Base-by-base conservation (phyloP, 352 stramenopile species). In the Phytophthora fragariae region DNA sequence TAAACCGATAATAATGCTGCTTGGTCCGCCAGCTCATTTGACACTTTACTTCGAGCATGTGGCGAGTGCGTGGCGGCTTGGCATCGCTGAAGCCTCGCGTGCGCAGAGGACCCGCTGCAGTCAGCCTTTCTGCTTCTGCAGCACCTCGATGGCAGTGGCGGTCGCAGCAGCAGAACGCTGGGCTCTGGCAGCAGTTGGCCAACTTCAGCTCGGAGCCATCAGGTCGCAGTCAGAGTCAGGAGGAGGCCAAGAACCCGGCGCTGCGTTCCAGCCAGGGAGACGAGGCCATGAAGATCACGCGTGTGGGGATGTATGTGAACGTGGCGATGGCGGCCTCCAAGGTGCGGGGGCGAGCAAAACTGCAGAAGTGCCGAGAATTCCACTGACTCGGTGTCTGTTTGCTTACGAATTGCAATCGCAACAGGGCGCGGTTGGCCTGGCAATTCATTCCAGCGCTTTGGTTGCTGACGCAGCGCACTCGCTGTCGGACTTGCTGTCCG, bases 381-480 rank as follows among this genome's bases (percentile, higher is more conserved):
- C 54, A 14, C 60, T 59, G 14, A 60, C 46, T 62, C 60, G 29
- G 33, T 53, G 3, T 54, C 5, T 39, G 35, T 0, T 21, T 1
- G 27, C 4, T 21, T 58, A 19, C 17, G 35, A 41, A n/a, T 21
- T 10, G 15, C 9, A 44, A 59, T 66, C 4, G 17, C 53, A 49
- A 33, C 71, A 82, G 92, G 94, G 86, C 46, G 92, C 82, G 4
- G 74, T 97, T 0, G 92, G 92, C 24, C 59, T 89, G 29, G 78
- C 79, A 1, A 93, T 89, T 57, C 89, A 97, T 77, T 98, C 92
- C 17, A 97, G 88, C 11, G 97, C 94, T 24, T 79, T 99, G 66
- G 85, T 99, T 33, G 96, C 97, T 4, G 98, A 99, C 78, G 97
- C 98, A 0, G 96, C 91, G 19, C 98, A 99, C 85, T 99, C 94